Evolutionary conservation across 2,329 filamentous ascomycete genomes (phyloP), one percentile per base, ranked within the genome.

Genomic region (Colletotrichum siamense): DNA sequence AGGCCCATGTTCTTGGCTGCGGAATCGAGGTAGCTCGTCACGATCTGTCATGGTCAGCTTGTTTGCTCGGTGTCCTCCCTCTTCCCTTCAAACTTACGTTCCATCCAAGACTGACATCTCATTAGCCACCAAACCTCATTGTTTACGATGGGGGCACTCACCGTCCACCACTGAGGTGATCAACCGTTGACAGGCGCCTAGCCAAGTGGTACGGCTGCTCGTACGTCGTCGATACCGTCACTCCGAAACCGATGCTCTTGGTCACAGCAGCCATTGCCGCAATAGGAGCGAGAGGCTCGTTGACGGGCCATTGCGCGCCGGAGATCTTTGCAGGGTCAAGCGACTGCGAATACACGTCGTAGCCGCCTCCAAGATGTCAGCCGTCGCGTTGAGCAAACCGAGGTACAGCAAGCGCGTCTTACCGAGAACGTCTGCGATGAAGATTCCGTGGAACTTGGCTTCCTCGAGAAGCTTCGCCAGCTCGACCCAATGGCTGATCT

Each of bases 161-260:
- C 83, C 93, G 87, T 69, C 93, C 92, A 73, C 91, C 91, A 2
- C 89, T 92, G 5, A 95, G 84, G 81, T 95, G 93, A 79, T 95
- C 93, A 0, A 94, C 87, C 0, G 93, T 95, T 0, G 91, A 92
- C 24, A 95, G 81, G 13, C 93, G 85, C 44, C 93, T 85, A 0
- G 93, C 93, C 26, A 95, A 85, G 79, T 94, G 91, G 80, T 94
- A 95, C 0, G 93, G 93, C 79, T 92, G 90, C 80, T 95, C 93
- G 76, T 95, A 95, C 0, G 92, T 94, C 2, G 93, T 94, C 3
- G 91, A 91, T 2, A 93, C 90, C 0, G 93, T 95, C 7, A 95
- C 92, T 0, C 93, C 93, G 77, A 95, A 95, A 0, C 90, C 92
- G 32, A 95, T 90, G 76, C 88, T 93, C 80, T 92, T 89, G 0